Conservation (phyloP, 306 rosid genomes). For the Abrus precatorius region DNA sequence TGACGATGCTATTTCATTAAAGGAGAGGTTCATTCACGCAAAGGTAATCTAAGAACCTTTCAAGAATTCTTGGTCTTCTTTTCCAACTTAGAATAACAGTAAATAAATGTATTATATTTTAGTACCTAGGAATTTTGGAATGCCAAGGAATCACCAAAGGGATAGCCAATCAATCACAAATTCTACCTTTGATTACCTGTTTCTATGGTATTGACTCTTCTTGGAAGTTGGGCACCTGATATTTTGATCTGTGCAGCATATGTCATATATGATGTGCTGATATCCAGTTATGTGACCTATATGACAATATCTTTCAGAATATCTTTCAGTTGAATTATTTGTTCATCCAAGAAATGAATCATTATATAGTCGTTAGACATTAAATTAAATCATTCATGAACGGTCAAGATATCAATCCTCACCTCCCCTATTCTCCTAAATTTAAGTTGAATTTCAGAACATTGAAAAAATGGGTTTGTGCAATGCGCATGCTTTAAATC, state of each 20-base stretch:
- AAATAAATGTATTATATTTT: constrained; percentile 9
- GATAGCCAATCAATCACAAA: not conserved
- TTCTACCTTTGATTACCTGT: not conserved
- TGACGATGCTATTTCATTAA: constrained; percentile 68
- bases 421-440: not conserved
- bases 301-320: not conserved
- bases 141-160: not conserved
- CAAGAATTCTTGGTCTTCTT: constrained; percentile 29
- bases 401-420: not conserved
- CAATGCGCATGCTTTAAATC: not conserved
- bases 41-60: constrained; percentile 59
- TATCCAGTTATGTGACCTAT: constrained; percentile 4
- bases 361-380: not conserved
- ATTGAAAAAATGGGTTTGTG: not conserved
- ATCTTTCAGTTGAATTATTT: not conserved
- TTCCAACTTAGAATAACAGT: constrained; percentile 2
- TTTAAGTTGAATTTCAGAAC: not conserved
- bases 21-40: constrained; percentile 79
- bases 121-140: constrained; percentile 10
- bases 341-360: not conserved
- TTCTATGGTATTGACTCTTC: not conserved
- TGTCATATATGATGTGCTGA: constrained; percentile 4
- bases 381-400: not conserved
- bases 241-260: constrained; percentile 1
- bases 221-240: constrained; percentile 26